Evolutionary conservation across 2,329 filamentous ascomycete genomes (phyloP), one percentile per base, ranked within the genome.

Genomic region (Aphanocladium album): DNA sequence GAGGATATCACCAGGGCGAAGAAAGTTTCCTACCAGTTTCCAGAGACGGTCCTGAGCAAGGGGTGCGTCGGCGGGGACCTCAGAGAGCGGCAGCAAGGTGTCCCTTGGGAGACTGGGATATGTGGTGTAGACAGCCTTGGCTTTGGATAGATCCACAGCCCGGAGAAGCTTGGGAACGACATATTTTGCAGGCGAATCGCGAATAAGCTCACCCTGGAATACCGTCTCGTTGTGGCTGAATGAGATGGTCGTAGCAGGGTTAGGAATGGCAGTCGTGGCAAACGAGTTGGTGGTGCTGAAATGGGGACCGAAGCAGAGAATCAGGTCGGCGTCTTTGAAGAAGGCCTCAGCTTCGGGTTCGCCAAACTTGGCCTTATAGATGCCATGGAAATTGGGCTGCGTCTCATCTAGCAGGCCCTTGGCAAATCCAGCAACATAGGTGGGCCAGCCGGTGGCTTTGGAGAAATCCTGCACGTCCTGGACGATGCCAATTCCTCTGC

Each of bases 1-100:
- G 17, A 87, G 66, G 43, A 86, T 80, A 65, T 87, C 84, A 5
- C 80, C 79, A 1, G 77, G 71, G 11, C 72, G 73, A 62, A 86
- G 69, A 68, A 83, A 77, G 11, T 73, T 73, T 50, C 71, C 76
- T 27, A 82, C 70, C 14, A 74, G 68, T 45, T 74, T 74, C 78
- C 77, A 86, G 60, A 82, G 74, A 50, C 75, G 77, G 35, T 77
- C 76, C 51, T 83, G 79, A 4, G 77, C 76, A 19, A 84, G 79
- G 2, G 72, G 68, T 4, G 71, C 70, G 12, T 75, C 57, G 1
- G 57, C 57, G 1, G 61, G 27, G 1, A 64, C 60, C 6, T 65
- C 60, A 0, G 67, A 62, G 46, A 67, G 67, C 1, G 49, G 37
- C 8, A 66, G 54, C 1, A 65, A 60, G 17, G 60, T 62, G 43